A percentile compares a stretch with the other conserved stretches of the same genome.
Conservation (phyloP, 352 stramenopile genomes). For the Globisporangium rhizosaccharum region DNA sequence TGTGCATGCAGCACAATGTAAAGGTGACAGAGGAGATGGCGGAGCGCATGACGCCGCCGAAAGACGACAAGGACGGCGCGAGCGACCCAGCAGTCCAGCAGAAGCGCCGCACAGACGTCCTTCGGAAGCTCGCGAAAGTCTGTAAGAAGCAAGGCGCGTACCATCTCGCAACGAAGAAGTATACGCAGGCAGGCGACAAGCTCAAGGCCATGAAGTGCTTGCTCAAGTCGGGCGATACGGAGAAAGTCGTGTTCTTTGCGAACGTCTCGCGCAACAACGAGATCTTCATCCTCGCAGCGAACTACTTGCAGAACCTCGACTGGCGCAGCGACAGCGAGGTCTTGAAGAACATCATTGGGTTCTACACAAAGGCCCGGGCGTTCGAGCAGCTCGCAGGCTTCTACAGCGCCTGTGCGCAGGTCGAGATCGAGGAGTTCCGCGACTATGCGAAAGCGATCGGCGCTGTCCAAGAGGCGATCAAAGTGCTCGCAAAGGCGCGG, state of each 20-base stretch:
- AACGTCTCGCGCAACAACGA: conserved; percentile 89
- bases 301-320: conserved; percentile 94
- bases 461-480: conserved; percentile 87
- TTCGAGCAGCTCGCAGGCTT: conserved; percentile 89
- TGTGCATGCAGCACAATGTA: conserved; percentile 88
- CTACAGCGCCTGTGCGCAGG: conserved; percentile 88
- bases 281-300: conserved; percentile 94
- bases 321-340: conserved; percentile 89
- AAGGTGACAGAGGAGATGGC: conserved; percentile 90
- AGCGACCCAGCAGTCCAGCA: conserved; percentile 28
- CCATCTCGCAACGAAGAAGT: conserved; percentile 94
- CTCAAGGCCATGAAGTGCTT: conserved; percentile 94
- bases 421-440: conserved; percentile 93
- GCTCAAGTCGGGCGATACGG: conserved; percentile 92
- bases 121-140: conserved; percentile 89
- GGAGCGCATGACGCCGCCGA: conserved; percentile 88
- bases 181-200: conserved; percentile 91
- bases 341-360: conserved; percentile 91
- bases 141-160: conserved; percentile 92
- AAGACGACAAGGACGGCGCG: conserved; percentile 46
- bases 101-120: conserved; percentile 72
- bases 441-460: conserved; percentile 92
- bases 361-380: conserved; percentile 94
- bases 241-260: conserved; percentile 94
- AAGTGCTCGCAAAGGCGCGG: conserved; percentile 80